These are phyloP conservation scores for Oryza australiensis DNA, from an alignment of 176 grass and related monocot species.

Conservation along the genomic window DNA sequence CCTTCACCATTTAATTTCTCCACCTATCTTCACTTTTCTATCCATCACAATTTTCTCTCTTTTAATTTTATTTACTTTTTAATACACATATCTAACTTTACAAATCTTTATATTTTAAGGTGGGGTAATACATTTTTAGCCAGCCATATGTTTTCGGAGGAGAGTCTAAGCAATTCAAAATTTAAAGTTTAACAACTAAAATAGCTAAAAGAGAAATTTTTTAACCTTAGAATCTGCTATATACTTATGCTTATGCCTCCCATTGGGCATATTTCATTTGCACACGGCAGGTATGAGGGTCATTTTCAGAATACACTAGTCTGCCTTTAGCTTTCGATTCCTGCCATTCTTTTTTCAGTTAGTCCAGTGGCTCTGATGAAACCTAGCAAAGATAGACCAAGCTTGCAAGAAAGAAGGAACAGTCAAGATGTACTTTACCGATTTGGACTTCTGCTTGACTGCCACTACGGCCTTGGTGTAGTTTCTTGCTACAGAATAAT, in stretches of 20 bases:
- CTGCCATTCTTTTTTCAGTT: not conserved
- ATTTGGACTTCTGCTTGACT: not conserved
- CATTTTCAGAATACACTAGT: not conserved
- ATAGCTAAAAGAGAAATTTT: no score
- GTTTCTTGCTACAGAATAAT: not conserved
- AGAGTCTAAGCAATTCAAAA: no score
- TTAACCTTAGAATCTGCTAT: no score
- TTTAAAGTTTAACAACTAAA: no score
- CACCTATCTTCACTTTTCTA: no score
- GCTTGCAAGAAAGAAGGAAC: not conserved
- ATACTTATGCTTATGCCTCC: not conserved
- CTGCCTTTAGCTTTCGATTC: not conserved
- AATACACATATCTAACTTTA: no score
- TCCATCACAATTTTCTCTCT: no score
- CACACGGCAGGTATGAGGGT: not conserved
- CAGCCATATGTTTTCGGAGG: no score
- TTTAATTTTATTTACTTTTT: no score
- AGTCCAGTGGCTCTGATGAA: not conserved
- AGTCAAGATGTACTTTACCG: not conserved
- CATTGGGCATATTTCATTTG: not conserved
- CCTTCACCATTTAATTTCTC: no score
- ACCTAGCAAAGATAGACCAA: not conserved
- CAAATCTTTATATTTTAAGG: no score
- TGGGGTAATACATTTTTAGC: no score
- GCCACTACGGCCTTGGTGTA: not conserved